Evolutionary conservation across 805 yeast species (phyloP).

Genomic region (Babjeviella inositovora): DNA sequence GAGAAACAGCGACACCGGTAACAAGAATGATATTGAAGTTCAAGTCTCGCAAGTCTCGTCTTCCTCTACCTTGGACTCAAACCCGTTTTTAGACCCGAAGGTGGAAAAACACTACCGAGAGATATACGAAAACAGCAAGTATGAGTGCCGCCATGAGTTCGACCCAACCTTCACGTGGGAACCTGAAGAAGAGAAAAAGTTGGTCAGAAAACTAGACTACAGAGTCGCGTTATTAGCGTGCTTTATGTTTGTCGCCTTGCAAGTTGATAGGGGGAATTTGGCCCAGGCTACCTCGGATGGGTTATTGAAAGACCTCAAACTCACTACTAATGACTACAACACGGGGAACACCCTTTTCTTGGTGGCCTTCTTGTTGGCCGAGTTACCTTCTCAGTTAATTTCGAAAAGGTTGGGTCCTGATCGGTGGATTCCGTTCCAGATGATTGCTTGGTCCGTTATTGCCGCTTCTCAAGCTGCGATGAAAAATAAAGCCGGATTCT

Average conservation of each 20-base stretch:
- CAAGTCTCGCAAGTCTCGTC: too few species aligned
- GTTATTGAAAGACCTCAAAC: constrained; percentile 28
- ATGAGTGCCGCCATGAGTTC: constrained; percentile 37
- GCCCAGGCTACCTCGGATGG: constrained; percentile 43
- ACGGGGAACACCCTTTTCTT: constrained; percentile 37
- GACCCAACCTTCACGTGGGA: constrained; percentile 48
- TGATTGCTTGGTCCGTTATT: constrained; percentile 10
- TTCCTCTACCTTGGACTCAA: too few species aligned
- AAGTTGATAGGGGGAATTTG: constrained; percentile 42
- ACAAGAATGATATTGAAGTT: too few species aligned
- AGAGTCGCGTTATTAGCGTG: constrained; percentile 42
- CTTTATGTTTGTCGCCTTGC: constrained; percentile 39
- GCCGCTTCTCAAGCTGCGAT: constrained; percentile 11
- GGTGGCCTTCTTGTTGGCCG: constrained; percentile 36
- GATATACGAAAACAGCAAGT: constrained; percentile 27
- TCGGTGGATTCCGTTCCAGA: constrained; percentile 34
- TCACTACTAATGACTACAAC: constrained; percentile 45
- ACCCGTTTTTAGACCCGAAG: constrained; percentile 25
- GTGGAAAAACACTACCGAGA: constrained; percentile 25
- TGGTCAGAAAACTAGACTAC: constrained; percentile 35
- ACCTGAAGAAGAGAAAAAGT: constrained; percentile 26
- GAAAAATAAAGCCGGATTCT: constrained; percentile 9
- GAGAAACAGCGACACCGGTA: too few species aligned
- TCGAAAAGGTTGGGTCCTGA: constrained; percentile 54
- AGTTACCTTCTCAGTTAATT: constrained; percentile 49